A percentile compares a stretch with the other conserved stretches of the same genome.
phyloP scores from a whole-genome alignment of 176 grass and related monocot species.

The Ananas comosus region DNA sequence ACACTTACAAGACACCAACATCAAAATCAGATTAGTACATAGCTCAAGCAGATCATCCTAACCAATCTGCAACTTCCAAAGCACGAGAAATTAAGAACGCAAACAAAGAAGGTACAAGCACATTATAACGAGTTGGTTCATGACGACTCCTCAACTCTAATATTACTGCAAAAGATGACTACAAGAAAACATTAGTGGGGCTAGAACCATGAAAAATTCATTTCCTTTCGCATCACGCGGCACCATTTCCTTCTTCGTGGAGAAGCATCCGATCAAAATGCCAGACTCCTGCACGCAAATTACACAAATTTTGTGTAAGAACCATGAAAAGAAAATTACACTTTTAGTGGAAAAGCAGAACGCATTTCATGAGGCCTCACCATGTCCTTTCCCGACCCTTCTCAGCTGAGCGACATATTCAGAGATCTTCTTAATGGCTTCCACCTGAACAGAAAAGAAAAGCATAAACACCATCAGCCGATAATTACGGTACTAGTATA shows the following conservation, averaged over 20 bases:
- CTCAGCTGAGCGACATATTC: conserved; percentile 75
- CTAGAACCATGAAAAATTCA: background rate
- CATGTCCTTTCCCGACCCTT: conserved; percentile 80
- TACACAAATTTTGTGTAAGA: background rate
- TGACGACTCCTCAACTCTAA: no score
- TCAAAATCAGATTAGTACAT: no score
- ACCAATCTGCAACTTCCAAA: no score
- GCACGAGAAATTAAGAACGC: no score
- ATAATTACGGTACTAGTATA: background rate
- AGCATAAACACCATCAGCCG: background rate
- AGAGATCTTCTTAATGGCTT: conserved; percentile 76
- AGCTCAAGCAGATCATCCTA: no score
- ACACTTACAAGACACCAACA: no score
- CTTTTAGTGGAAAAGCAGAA: background rate
- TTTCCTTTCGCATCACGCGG: background rate
- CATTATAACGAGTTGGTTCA: no score
- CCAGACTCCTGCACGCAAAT: conserved; percentile 64
- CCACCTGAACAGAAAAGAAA: conserved; percentile 38
- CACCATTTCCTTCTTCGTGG: conserved; percentile 25
- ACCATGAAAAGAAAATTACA: background rate
- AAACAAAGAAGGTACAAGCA: no score
- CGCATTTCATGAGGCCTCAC: conserved; percentile 27
- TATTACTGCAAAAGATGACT: background rate
- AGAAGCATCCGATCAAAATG: conserved; percentile 82
- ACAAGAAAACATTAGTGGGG: background rate